phyloP scores from a whole-genome alignment of 2,329 filamentous ascomycete genomes.

The Aspergillus felis region DNA sequence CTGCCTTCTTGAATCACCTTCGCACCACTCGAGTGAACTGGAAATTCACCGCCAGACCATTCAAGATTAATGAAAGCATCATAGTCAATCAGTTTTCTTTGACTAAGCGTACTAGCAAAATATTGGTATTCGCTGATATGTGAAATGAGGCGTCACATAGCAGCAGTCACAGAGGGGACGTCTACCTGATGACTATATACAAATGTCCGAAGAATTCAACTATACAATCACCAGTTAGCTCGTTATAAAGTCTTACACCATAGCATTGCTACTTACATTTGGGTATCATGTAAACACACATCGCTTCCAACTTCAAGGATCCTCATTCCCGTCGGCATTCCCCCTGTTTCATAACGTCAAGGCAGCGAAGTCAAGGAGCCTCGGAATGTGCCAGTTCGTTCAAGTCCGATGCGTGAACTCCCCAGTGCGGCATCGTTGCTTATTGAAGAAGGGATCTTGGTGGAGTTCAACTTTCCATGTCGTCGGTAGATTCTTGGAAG shows the following conservation, averaged over 20 bases:
- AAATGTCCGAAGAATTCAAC: not conserved
- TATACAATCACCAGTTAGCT: not conserved
- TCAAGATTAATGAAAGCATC: not conserved
- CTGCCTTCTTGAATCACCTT: not conserved
- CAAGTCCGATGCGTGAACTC: not conserved
- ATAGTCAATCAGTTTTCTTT: not conserved
- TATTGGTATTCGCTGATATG: not conserved
- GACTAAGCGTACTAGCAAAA: not conserved
- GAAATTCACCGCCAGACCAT: not conserved
- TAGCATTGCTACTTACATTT: not conserved
- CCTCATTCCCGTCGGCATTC: not conserved
- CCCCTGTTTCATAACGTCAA: not conserved
- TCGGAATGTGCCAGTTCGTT: not conserved
- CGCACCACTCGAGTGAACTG: too few species aligned
- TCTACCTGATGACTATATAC: not conserved
- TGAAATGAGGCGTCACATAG: not conserved
- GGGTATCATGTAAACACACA: not conserved
- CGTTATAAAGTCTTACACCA: not conserved
- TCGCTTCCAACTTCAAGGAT: not conserved
- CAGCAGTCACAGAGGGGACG: not conserved
- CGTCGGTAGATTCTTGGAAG: constrained; percentile 28
- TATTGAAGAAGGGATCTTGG: not conserved
- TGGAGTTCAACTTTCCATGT: constrained; percentile 20
- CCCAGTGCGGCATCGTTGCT: not conserved
- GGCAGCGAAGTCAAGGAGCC: not conserved